Evolutionary conservation across 2,329 filamentous ascomycete genomes (phyloP).

Genomic region (Aphanocladium album): DNA sequence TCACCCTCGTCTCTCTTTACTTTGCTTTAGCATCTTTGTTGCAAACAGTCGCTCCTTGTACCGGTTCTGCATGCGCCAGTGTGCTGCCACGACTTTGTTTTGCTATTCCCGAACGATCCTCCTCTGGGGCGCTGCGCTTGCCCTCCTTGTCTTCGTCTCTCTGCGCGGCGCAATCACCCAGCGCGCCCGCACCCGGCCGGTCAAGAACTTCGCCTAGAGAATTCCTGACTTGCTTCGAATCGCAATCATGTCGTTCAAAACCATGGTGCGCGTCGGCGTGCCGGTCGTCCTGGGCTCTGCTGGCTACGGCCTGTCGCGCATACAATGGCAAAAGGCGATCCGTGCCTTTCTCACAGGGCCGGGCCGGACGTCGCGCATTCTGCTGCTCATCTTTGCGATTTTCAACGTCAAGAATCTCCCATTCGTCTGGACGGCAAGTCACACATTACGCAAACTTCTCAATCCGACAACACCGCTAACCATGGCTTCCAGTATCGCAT

Average conservation of each 20-base stretch:
- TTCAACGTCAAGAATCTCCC: conserved; percentile 71
- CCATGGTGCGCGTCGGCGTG: conserved; percentile 35
- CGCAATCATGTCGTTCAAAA: conserved; percentile 29
- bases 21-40: no score
- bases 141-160: conserved; percentile 13
- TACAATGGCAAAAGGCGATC: conserved; percentile 36
- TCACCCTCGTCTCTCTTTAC: neutral
- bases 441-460: neutral
- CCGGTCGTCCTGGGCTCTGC: conserved; percentile 37
- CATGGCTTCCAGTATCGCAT: conserved; percentile 45
- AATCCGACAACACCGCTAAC: neutral
- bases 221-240: conserved; percentile 8
- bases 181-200: conserved; percentile 3
- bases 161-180: conserved; percentile 4
- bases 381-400: conserved; percentile 51
- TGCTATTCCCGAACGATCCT: conserved; percentile 36
- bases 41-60: neutral
- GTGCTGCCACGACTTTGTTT: conserved; percentile 34
- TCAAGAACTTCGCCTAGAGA: conserved; percentile 1
- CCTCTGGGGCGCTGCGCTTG: conserved; percentile 38
- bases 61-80: conserved; percentile 17
- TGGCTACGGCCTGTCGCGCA: conserved; percentile 43
- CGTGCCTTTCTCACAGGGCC: conserved; percentile 48
- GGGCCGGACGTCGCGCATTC: conserved; percentile 47
- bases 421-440: conserved; percentile 67